phyloP scores from a whole-genome alignment of 805 yeast genomes.

The Isabelozyma heimii region DNA sequence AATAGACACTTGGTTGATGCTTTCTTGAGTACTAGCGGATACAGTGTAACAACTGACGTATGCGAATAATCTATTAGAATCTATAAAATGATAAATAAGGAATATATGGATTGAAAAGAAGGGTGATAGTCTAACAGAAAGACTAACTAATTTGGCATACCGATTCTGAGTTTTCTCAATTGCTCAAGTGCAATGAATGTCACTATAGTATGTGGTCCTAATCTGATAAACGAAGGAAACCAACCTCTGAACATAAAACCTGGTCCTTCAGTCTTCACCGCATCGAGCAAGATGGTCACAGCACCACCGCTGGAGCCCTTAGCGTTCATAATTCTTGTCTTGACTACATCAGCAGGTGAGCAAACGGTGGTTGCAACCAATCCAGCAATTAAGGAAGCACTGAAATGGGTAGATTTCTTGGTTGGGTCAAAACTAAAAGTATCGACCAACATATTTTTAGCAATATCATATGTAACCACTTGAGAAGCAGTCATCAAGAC shows the following conservation, averaged over 20 bases:
- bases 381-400: conserved; percentile 79
- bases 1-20: too few species aligned
- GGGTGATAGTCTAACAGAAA: not conserved
- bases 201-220: conserved; percentile 79
- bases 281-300: conserved; percentile 45
- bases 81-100: not conserved
- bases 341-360: conserved; percentile 89
- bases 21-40: too few species aligned
- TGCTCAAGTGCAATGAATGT: conserved; percentile 70
- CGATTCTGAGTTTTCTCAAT: conserved; percentile 51
- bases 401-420: conserved; percentile 68
- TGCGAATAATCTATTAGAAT: not conserved
- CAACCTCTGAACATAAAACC: conserved; percentile 87
- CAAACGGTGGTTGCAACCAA: conserved; percentile 88
- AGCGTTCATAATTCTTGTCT: conserved; percentile 82
- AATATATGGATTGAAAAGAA: not conserved
- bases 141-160: conserved; percentile 29
- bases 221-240: conserved; percentile 81
- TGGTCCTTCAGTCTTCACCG: conserved; percentile 68
- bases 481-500: conserved; percentile 88
- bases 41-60: too few species aligned
- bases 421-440: conserved; percentile 51
- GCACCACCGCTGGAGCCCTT: conserved; percentile 47
- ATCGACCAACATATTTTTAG: conserved; percentile 59
- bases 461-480: conserved; percentile 81